Base-by-base conservation (phyloP, 2,329 filamentous ascomycete genomes). In the Penicillium corylophilum region DNA sequence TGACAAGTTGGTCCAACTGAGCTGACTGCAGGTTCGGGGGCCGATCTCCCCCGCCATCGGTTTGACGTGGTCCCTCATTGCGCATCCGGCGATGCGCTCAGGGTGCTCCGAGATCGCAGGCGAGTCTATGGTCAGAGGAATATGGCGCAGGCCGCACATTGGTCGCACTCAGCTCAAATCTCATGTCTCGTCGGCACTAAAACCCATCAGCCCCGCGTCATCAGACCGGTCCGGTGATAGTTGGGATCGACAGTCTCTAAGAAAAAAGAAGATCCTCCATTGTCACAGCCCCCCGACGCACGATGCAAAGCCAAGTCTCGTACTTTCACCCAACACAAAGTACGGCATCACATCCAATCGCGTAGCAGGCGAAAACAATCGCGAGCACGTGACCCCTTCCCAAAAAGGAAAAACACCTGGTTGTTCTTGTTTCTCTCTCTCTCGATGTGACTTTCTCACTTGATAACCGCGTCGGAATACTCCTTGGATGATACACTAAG, bases 331-430 rank as follows among this genome's bases (percentile, higher is more conserved):
- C 8, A 22, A 12, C 15, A 28, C 42, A 23, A 20, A 41, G 39
- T 24, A 16, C 22, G 5, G 5, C 2, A 13, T 41, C 7, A 12
- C 6, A 23, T 51, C 51, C 48, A 54, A 51, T 51, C 15, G 28
- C 29, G 35, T 24, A 22, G 29, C 33, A 33, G 35, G 24, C 13
- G 50, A 41, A 26, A 40, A 44, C 33, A 45, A 15, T 41, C 5
- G 2, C 36, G 56, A 61, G 33, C 60, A 63, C 60, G 60, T 63
- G 60, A 63, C 51, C 10, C 33, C 20, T 54, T 55, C 56, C 59
- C 43, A 36, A 61, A 60, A 43, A 46, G 59, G 59, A 51, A 61
- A 60, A 48, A 50, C 46, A 46, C 42, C 24, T 23, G 46, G 35
- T 33, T 43, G 36, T 44, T 39, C 6, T 43, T 31, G 15, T n/a